A percentile compares a stretch with the other conserved stretches of the same genome.
Evolutionary conservation across 2,329 filamentous ascomycete genomes (phyloP).

Genomic region (Pseudofabraea citricarpa): DNA sequence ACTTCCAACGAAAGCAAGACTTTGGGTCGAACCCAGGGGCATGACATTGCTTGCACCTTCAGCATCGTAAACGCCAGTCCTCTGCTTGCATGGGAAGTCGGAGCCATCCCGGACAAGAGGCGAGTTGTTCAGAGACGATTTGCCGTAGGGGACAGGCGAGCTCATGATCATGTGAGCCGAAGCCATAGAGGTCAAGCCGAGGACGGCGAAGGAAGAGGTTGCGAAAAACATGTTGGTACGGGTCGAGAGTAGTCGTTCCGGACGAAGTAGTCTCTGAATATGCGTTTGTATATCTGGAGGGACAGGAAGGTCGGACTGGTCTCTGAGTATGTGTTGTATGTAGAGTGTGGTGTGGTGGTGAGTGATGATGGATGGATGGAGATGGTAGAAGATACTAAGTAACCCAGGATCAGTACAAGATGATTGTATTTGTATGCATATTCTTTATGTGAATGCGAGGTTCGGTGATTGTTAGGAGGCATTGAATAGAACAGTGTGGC

Average conservation of each 20-base stretch:
- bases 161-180: conserved; percentile 74
- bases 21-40: conserved; percentile 55
- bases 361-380: no score
- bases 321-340: neutral
- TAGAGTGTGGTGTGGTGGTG: no score
- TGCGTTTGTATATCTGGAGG: conserved; percentile 1
- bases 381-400: no score
- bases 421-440: no score
- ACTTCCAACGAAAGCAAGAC: conserved; percentile 61
- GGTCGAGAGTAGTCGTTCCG: conserved; percentile 16
- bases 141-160: conserved; percentile 59
- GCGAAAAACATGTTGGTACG: conserved; percentile 40
- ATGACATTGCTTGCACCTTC: conserved; percentile 52
- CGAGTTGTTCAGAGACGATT: conserved; percentile 47
- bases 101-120: conserved; percentile 57
- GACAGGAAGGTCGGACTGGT: neutral
- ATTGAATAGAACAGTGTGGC: no score
- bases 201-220: conserved; percentile 45
- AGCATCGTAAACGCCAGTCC: conserved; percentile 40
- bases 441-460: no score
- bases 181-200: conserved; percentile 53
- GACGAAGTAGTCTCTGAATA: conserved; percentile 16
- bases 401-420: no score
- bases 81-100: conserved; percentile 80
- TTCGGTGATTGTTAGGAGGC: no score